Conservation (phyloP, 1,284 basidiomycete genomes). For the Pascua guehoae region DNA sequence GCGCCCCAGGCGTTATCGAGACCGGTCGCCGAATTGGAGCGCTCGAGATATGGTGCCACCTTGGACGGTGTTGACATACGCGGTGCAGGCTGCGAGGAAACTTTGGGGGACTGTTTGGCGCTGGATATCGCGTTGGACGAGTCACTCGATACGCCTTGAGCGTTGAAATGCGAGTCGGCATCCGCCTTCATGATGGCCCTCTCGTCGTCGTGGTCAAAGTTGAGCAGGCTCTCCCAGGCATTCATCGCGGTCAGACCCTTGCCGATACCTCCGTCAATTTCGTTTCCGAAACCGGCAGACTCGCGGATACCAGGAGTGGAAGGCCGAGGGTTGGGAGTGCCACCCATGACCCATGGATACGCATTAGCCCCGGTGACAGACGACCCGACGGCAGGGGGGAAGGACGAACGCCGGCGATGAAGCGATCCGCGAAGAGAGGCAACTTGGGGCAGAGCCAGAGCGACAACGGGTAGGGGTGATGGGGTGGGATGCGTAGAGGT, state of each 20-base stretch:
- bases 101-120: too few species aligned
- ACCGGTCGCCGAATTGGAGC: conserved; percentile 1
- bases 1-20: conserved; percentile 24
- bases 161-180: neutral
- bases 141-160: neutral
- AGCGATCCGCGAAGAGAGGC: conserved; percentile 15
- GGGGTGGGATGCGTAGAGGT: neutral
- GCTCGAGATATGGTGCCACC: neutral
- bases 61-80: neutral
- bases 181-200: neutral
- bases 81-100: too few species aligned
- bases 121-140: conserved; percentile 1
- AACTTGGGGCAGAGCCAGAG: conserved; percentile 14
- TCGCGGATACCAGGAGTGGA: too few species aligned
- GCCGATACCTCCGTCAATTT: conserved; percentile 1
- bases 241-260: neutral
- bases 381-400: conserved; percentile 26
- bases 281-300: conserved; percentile 5
- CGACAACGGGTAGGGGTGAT: conserved; percentile 11
- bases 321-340: neutral
- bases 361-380: conserved; percentile 15
- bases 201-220: conserved; percentile 17
- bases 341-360: conserved; percentile 23
- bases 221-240: conserved; percentile 31
- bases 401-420: conserved; percentile 24